phyloP scores from a whole-genome alignment of 139 green algal genomes.

The Gonium pectorale region DNA sequence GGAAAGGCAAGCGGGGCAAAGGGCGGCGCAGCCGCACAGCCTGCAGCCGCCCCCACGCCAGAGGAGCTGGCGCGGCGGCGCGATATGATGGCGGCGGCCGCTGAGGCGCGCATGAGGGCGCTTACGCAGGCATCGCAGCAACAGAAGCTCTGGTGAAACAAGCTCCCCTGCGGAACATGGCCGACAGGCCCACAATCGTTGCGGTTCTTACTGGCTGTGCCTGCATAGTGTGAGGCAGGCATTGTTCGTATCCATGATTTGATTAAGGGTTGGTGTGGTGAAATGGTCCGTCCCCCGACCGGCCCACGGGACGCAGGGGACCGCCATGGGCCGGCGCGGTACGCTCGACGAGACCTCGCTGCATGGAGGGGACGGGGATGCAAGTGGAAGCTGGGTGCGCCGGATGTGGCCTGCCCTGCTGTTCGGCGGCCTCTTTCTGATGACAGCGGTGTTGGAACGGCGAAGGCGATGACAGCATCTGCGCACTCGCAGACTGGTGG shows the following conservation, averaged over 20 bases:
- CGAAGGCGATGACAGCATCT: not conserved
- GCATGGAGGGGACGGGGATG: not conserved
- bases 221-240: too few relatives aligned
- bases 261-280: too few relatives aligned
- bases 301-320: too few relatives aligned
- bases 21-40: slow-evolving; percentile 5
- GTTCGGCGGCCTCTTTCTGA: not conserved
- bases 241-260: too few relatives aligned
- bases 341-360: too few relatives aligned
- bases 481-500: too few relatives aligned
- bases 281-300: too few relatives aligned
- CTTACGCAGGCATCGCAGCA: slow-evolving; percentile 55
- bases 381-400: not conserved
- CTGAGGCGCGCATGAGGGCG: slow-evolving; percentile 80
- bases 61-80: slow-evolving; percentile 63
- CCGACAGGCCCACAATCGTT: too few relatives aligned
- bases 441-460: not conserved
- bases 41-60: slow-evolving; percentile 49
- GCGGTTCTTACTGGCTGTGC: too few relatives aligned
- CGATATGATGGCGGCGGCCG: slow-evolving; percentile 80
- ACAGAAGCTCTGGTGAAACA: slow-evolving; percentile 70
- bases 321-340: too few relatives aligned
- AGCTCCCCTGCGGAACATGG: too few relatives aligned
- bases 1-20: not conserved
- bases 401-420: slow-evolving; percentile 18